phyloP scores from a whole-genome alignment of 2,329 filamentous ascomycete genomes.

The Cercospora berteroae region DNA sequence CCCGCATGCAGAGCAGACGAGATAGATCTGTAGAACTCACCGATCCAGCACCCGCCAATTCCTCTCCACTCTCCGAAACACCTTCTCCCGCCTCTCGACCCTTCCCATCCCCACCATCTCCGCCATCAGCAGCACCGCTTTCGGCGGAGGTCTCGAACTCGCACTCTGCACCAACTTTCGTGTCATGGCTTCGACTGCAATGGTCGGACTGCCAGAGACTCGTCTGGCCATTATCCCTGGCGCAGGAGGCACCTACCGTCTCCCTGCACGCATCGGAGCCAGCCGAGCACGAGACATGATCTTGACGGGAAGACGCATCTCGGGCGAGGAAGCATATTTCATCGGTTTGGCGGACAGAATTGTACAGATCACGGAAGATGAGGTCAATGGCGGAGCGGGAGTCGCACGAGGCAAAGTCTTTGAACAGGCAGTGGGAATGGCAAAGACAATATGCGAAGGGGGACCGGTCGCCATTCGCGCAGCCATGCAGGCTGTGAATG shows the following conservation, averaged over 20 bases:
- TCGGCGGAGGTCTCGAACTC: slow-evolving; percentile 91
- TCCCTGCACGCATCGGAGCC: slow-evolving; percentile 77
- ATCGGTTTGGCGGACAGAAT: slow-evolving; percentile 86
- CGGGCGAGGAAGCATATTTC: slow-evolving; percentile 83
- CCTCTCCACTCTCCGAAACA: slow-evolving; percentile 70
- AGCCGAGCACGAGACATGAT: slow-evolving; percentile 84
- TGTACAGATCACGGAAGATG: slow-evolving; percentile 69
- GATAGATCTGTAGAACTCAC: background rate
- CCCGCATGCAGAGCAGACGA: background rate
- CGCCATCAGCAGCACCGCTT: slow-evolving; percentile 78
- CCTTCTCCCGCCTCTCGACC: slow-evolving; percentile 68
- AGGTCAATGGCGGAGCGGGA: slow-evolving; percentile 47
- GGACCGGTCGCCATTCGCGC: slow-evolving; percentile 80
- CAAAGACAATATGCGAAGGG: slow-evolving; percentile 82
- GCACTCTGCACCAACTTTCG: slow-evolving; percentile 87
- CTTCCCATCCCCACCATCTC: slow-evolving; percentile 89
- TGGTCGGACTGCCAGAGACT: slow-evolving; percentile 85
- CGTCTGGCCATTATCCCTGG: slow-evolving; percentile 91
- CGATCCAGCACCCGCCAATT: slow-evolving; percentile 71
- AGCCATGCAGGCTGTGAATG: slow-evolving; percentile 73
- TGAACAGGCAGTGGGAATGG: slow-evolving; percentile 73
- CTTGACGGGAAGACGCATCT: slow-evolving; percentile 82
- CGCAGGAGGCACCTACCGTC: slow-evolving; percentile 85
- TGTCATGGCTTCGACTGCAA: slow-evolving; percentile 75
- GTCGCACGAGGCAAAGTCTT: slow-evolving; percentile 67